Evolutionary conservation across 345 rosid genomes (phyloP).

Genomic region (Noccaea bulbosa): DNA sequence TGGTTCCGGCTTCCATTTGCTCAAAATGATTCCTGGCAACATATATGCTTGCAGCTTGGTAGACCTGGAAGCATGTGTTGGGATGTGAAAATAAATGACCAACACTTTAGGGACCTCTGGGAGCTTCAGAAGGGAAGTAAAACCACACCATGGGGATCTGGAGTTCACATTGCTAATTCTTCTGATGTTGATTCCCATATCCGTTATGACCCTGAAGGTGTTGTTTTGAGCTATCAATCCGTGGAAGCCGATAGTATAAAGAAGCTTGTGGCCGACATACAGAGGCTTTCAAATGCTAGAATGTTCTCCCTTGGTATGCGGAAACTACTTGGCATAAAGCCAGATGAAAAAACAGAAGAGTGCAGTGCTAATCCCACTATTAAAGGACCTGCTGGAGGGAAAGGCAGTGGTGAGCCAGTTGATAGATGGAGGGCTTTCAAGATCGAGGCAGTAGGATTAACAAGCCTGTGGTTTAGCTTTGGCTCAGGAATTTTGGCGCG

Average conservation of each 20-base stretch:
- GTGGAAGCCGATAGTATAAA: constrained; percentile 90
- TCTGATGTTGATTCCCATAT: constrained; percentile 95
- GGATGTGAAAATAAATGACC: constrained; percentile 98
- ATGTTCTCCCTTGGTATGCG: constrained; percentile 94
- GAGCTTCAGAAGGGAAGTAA: constrained; percentile 93
- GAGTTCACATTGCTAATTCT: constrained; percentile 90
- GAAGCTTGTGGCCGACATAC: constrained; percentile 91
- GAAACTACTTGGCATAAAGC: constrained; percentile 85
- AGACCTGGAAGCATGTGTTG: constrained; percentile 97
- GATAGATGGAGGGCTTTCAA: constrained; percentile 91
- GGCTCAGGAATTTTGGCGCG: constrained; percentile 90
- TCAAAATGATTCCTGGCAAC: constrained; percentile 82
- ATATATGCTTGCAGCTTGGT: constrained; percentile 95
- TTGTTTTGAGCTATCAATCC: constrained; percentile 90
- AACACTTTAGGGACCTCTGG: constrained; percentile 96
- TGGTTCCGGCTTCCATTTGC: constrained; percentile 96
- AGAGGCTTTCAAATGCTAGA: constrained; percentile 95
- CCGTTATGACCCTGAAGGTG: constrained; percentile 94
- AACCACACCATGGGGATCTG: constrained; percentile 84
- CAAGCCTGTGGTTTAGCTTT: constrained; percentile 98
- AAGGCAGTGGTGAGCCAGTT: constrained; percentile 62
- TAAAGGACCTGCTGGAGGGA: constrained; percentile 62
- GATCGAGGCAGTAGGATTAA: constrained; percentile 94
- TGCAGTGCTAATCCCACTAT: constrained; percentile 49
- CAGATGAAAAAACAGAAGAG: constrained; percentile 81